phyloP scores from a whole-genome alignment of 495 filamentous ascomycete genomes.

The Neurospora sublineolata region DNA sequence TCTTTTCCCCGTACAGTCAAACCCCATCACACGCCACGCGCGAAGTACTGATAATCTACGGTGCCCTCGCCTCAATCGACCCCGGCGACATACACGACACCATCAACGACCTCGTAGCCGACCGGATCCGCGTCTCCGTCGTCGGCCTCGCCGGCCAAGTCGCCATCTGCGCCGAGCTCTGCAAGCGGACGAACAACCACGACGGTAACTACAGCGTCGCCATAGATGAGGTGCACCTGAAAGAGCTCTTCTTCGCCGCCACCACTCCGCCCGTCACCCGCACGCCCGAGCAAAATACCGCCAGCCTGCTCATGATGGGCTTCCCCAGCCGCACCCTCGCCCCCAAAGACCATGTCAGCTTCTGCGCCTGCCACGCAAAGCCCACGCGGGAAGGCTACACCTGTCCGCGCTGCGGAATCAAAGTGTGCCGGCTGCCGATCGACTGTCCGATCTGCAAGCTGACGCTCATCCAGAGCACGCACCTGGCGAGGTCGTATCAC shows the following conservation, averaged over 20 bases:
- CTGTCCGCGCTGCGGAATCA: constrained; percentile 78
- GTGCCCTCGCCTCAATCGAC: constrained; percentile 78
- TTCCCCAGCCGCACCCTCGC: constrained; percentile 90
- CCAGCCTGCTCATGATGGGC: constrained; percentile 90
- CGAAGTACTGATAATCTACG: constrained; percentile 84
- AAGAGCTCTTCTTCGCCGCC: constrained; percentile 73
- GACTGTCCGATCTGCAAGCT: constrained; percentile 86
- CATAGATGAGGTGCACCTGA: constrained; percentile 78
- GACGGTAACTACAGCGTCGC: constrained; percentile 69
- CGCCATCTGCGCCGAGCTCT: constrained; percentile 85
- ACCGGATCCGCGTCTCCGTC: constrained; percentile 75
- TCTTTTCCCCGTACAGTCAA: constrained; percentile 41
- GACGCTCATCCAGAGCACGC: constrained; percentile 91
- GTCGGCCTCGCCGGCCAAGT: constrained; percentile 87
- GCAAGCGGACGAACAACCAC: constrained; percentile 72
- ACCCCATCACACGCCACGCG: constrained; percentile 86
- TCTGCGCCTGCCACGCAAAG: constrained; percentile 85
- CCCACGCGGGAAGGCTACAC: constrained; percentile 79
- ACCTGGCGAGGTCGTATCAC: constrained; percentile 88
- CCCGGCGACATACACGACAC: constrained; percentile 93
- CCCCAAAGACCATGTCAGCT: constrained; percentile 45
- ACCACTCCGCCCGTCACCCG: constrained; percentile 82
- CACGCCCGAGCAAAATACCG: constrained; percentile 51
- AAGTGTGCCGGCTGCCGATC: constrained; percentile 84
- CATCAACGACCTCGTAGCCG: constrained; percentile 58